A percentile compares a stretch with the other conserved stretches of the same genome.
These are phyloP conservation scores for Umbelopsis vinacea DNA, from an alignment of 192 early-diverging fungal genomes.

Conservation along the genomic window DNA sequence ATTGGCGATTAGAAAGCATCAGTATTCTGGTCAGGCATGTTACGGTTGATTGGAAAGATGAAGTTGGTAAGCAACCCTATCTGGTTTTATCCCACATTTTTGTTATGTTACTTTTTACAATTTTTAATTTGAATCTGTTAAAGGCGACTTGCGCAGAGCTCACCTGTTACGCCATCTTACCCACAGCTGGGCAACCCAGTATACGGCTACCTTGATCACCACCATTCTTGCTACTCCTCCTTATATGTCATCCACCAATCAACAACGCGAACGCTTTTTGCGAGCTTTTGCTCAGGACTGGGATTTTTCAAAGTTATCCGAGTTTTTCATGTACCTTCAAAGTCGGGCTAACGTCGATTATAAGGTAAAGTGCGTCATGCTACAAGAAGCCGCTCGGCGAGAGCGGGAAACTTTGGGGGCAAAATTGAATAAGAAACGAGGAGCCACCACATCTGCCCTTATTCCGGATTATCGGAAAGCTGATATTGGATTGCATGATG, in stretches of 20 bases:
- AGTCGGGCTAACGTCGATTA: conserved; percentile 50
- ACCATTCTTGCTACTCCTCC: conserved; percentile 49
- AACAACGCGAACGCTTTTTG: conserved; percentile 48
- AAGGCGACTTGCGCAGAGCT: conserved; percentile 53
- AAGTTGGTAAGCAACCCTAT: conserved; percentile 42
- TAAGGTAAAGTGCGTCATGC: conserved; percentile 46
- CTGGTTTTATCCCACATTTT: not conserved
- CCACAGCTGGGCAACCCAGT: conserved; percentile 58
- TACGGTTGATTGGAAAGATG: conserved; percentile 70
- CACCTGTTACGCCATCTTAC: conserved; percentile 52
- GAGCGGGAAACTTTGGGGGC: conserved; percentile 37
- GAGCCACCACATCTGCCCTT: conserved; percentile 1
- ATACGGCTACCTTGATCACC: conserved; percentile 51
- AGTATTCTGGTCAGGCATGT: conserved; percentile 70
- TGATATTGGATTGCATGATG: not conserved
- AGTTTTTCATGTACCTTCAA: conserved; percentile 67
- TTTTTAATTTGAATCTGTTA: not conserved
- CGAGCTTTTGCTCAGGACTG: conserved; percentile 61
- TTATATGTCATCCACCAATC: conserved; percentile 28
- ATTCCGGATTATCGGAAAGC: conserved; percentile 11
- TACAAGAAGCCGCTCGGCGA: conserved; percentile 44
- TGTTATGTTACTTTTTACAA: not conserved
- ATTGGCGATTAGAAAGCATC: conserved; percentile 75
- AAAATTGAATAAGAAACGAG: conserved; percentile 32
- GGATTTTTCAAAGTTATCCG: conserved; percentile 66